Base-by-base conservation (phyloP, 108 stramenopile species). In the Aurantiochytrium sp. region DNA sequence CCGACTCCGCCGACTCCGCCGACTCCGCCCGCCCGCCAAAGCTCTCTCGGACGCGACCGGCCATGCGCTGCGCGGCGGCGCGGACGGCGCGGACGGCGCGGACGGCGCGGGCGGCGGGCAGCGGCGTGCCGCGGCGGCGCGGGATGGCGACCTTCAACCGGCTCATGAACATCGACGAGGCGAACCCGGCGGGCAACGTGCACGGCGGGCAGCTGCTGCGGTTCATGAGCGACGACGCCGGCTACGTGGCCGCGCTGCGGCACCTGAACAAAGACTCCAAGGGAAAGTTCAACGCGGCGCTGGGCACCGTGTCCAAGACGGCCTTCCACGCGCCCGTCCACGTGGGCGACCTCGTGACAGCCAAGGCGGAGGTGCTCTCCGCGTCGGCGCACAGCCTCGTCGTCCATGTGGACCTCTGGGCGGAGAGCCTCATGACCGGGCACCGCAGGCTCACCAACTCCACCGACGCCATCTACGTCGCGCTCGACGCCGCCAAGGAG, bases 101-200 rank as follows among this genome's bases (percentile, higher is more conserved):
- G 15, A 17, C 50, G 17, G 50, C 8, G 17, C 8, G 17, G 1
- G 17, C 50, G 50, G 15, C 50, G 8, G 0, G 8, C 15, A 8
- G 50, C 50, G 50, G 50, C 8, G 50, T 17, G 8, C 15, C 50
- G 59, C 59, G 34, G 22, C 8, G 15, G 32, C 59, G 59, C 15
- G 24, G 22, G 15, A 34, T 65, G 32, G 59, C 59, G 59, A 65
- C 59, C 59, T 65, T 65, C 59, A 65, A 65, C 59, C 27, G 34
- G 59, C 34, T 65, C 2, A 30, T 65, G 32, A 65, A 65, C 24
- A 65, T 65, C 45, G 73, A 81, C 45, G 73, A 81, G n/a, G 45
- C 73, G 24, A 81, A 81, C 30, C 73, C 73, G 21, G 73, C 73
- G 45, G 73, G 73, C 39, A 81, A 81, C 73, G 73, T 48, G 45